Evolutionary conservation across 2,329 filamentous ascomycete genomes (phyloP), one percentile per base, ranked within the genome.

Genomic region (Alternaria atra): DNA sequence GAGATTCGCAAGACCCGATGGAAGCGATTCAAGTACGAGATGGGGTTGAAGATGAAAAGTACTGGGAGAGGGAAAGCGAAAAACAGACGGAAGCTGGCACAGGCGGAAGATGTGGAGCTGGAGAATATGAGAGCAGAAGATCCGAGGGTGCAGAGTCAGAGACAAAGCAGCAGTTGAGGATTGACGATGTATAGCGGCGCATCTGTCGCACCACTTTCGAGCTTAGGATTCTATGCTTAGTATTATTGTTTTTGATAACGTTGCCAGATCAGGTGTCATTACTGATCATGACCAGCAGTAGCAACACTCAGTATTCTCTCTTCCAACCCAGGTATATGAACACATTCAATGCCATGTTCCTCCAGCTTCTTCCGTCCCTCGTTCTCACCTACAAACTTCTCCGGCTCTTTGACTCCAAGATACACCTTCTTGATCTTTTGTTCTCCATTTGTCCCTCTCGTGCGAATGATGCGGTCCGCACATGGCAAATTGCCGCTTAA

Each of bases 311-410:
- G 76, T 67, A 98, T 98, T 57, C 94, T 90, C 34, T 87, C 84
- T 74, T 97, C 92, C 55, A 97, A 75, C 0, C 93, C 94, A 17
- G 82, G 70, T 4, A 97, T 86, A 76, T 91, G 87, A 42, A 91
- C 80, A 65, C 94, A 92, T 44, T 87, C 79, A 52, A 99, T 86
- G 0, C 93, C 93, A 5, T 88, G 89, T 46, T 87, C 86, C 69
- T 89, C 85, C 57, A 99, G 82, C 75, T 87, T 89, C 68, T 79
- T 82, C 70, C 89, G 88, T 7, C 93, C 93, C 59, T 89, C 86
- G 66, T 97, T 98, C 61, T 91, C 85, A 6, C 88, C 89, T 17
- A 98, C 92, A 80, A 98, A 99, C 32, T 88, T 97, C 71, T 91
- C 91, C 0, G 95, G 95, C 80, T 99, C 95, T 69, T 89, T 85